These are phyloP conservation scores for Trichophyton simii DNA, from an alignment of 2,329 filamentous ascomycete genomes.

Conservation along the genomic window DNA sequence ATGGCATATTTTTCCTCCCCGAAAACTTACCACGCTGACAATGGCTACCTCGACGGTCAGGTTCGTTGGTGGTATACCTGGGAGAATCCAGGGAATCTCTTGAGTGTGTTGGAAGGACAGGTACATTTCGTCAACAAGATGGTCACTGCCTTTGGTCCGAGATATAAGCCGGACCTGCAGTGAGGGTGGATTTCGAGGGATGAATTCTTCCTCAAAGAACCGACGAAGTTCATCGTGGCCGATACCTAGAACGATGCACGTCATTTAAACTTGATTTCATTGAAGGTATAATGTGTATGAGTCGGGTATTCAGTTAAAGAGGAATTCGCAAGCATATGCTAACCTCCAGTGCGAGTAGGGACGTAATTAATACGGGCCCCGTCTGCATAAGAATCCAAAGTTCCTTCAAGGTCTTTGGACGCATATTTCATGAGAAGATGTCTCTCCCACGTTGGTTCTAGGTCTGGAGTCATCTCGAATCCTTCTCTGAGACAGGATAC, in stretches of 20 bases:
- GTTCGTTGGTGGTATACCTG: conserved; percentile 44
- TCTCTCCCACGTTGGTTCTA: conserved; percentile 22
- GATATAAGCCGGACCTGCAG: conserved; percentile 43
- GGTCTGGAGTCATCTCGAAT: conserved; percentile 35
- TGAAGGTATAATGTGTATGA: not conserved
- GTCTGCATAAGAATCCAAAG: conserved; percentile 19
- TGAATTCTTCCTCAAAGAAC: conserved; percentile 48
- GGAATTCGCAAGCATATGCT: conserved; percentile 9
- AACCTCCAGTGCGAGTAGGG: conserved; percentile 27
- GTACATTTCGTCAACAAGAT: conserved; percentile 50
- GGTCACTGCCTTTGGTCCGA: conserved; percentile 45
- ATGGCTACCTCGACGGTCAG: conserved; percentile 46
- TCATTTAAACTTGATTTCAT: not conserved
- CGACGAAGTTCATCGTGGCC: conserved; percentile 30
- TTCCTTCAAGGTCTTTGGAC: conserved; percentile 23
- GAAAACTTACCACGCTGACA: conserved; percentile 44
- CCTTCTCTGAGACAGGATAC: conserved; percentile 48
- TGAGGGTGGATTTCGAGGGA: conserved; percentile 39
- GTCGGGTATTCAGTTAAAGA: not conserved
- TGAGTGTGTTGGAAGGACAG: conserved; percentile 46
- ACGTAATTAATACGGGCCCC: conserved; percentile 20
- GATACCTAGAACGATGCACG: conserved; percentile 21
- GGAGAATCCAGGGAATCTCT: conserved; percentile 47
- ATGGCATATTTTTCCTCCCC: conserved; percentile 39
- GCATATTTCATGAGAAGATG: conserved; percentile 17